These are phyloP conservation scores for Breynia disticha DNA, from an alignment of 441 rosid species.

Conservation along the genomic window DNA sequence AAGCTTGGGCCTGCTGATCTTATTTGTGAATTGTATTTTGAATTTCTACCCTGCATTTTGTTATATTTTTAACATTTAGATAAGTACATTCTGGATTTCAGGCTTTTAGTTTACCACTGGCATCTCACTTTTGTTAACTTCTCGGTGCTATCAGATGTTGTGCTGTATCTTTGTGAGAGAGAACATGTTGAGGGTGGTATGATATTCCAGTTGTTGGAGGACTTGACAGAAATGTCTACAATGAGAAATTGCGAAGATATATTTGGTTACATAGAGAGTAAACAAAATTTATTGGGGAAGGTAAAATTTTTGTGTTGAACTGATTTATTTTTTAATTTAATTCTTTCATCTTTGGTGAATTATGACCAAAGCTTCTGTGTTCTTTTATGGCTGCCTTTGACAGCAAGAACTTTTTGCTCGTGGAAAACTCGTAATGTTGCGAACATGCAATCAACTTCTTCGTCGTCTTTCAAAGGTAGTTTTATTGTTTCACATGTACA, in stretches of 20 bases:
- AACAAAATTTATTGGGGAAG: slow-evolving; percentile 92
- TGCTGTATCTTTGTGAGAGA: slow-evolving; percentile 89
- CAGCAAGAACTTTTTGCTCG: slow-evolving; percentile 99
- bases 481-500: background rate
- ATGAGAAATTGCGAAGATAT: slow-evolving; percentile 92
- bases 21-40: no score
- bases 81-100: no score
- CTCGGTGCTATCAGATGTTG: slow-evolving; percentile 49
- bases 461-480: slow-evolving; percentile 92
- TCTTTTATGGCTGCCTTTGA: slow-evolving; percentile 9
- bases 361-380: background rate
- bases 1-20: no score
- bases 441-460: slow-evolving; percentile 98
- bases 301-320: slow-evolving; percentile 19
- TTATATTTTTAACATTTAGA: no score
- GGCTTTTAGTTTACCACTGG: background rate
- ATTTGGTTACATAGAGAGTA: slow-evolving; percentile 89
- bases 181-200: slow-evolving; percentile 98
- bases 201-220: slow-evolving; percentile 95
- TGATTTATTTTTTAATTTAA: background rate
- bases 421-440: slow-evolving; percentile 97
- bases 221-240: slow-evolving; percentile 97
- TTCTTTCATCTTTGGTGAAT: background rate
- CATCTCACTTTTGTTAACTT: background rate
- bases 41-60: no score